Base-by-base conservation (phyloP, 371 early-diverging fungal genomes). In the Chytridium lagenaria region DNA sequence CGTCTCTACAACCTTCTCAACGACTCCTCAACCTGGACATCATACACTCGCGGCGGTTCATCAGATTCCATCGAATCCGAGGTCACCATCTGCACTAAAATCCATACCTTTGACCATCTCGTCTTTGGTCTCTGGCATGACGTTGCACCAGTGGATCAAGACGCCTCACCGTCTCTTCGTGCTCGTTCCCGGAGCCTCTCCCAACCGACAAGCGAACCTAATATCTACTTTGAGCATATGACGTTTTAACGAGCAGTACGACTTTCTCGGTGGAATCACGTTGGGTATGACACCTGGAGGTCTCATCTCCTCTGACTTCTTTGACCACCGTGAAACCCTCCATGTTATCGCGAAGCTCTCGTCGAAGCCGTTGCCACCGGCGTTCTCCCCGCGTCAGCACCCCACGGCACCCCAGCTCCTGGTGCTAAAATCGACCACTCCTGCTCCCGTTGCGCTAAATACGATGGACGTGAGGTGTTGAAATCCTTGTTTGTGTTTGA, bases 51-150 rank as follows among this genome's bases (percentile, higher is more conserved):
- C 10, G 59, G 16, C 31, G 70, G 59, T 33, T 66, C 65, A 23
- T 26, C 72, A n/a, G 84, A 84, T 31, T 34, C 67, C 5, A 55
- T 84, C 37, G 77, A 76, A 61, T 73, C 61, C 36, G 51, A 72
- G 10, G 69, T 80, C 30, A 74, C 73, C 22, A 68, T 84, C 59
- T 66, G 55, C 49, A 84, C 82, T 28, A 77, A 79, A 59, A 36
- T 81, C 28, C 78, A 76, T 67, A 70, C 69, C 1, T 84, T 76
- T 59, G 84, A 84, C 55, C 84, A 84, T 33, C 44, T 84, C 33
- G 71, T 81, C 28, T 84, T 84, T 71, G 84, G 82, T 3, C 55
- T 74, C n/a, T 84, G 84, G 84, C 34, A 73, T 31, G 57, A 69
- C 7, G 50, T 28, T 10, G 30, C 26, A n/a, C 28, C 63, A 15